Evolutionary conservation across 108 stramenopile species (phyloP).

Genomic region (Heterococcus sp.): DNA sequence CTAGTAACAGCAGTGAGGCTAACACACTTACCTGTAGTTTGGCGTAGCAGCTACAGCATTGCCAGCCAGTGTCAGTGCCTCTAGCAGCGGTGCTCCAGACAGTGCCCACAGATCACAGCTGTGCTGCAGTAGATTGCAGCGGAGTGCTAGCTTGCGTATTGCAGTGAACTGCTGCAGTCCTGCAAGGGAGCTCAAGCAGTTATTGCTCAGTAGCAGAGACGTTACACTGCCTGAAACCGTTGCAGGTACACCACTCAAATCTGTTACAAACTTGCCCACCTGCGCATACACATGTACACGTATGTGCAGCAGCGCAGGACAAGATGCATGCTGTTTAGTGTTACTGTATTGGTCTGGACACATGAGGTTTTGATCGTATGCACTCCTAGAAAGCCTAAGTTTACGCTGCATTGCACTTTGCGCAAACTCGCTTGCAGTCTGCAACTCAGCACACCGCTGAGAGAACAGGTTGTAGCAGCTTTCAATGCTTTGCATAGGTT

Average conservation of each 20-base stretch:
- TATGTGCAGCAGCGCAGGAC: not conserved
- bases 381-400: too few relatives aligned
- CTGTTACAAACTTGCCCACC: conserved; percentile 26
- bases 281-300: not conserved
- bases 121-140: conserved; percentile 16
- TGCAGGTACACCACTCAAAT: conserved; percentile 1
- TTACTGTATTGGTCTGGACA: not conserved
- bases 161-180: conserved; percentile 7
- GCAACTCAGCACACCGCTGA: not conserved
- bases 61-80: conserved; percentile 15
- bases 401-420: not conserved
- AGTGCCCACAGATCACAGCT: conserved; percentile 13
- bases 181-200: conserved; percentile 3
- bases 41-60: conserved; percentile 13
- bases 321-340: not conserved
- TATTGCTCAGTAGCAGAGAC: conserved; percentile 18
- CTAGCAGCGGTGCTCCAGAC: conserved; percentile 2
- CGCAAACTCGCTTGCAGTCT: not conserved
- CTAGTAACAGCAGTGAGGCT: not conserved
- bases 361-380: not conserved
- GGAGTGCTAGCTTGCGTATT: conserved; percentile 5
- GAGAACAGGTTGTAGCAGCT: not conserved
- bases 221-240: conserved; percentile 4
- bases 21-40: not conserved
- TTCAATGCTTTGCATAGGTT: not conserved